Evolutionary conservation across 345 rosid species (phyloP), one percentile per base, ranked within the genome.

Genomic region (Jatropha curcas): DNA sequence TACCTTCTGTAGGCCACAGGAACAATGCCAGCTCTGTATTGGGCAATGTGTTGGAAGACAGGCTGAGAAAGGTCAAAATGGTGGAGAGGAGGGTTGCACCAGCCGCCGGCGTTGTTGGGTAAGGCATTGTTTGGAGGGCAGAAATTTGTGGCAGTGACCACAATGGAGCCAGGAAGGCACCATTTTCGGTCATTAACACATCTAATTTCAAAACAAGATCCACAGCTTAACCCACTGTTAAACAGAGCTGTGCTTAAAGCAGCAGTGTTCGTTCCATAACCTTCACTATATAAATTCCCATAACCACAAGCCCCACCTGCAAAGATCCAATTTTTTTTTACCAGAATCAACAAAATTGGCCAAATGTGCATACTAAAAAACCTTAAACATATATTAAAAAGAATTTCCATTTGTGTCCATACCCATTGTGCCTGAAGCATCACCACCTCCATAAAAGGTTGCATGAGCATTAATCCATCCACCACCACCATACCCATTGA

Each of bases 401-500:
- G 5, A 6, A 13, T 48, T 17, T 17, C 14, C 28, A 11, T 66
- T 60, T n/a, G 13, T 8, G 25, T 33, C 16, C 77, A 61, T 75
- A 76, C 79, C 79, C 79, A 76, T 76, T 76, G 79, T 76, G 70
- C 79, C 79, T 27, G 79, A 70, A 52, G 79, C 79, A 70, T 76
- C 79, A 24, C 79, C 79, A 33, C 79, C 79, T 1, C 79, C 79
- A 24, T 76, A 76, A 62, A 76, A 76, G 17, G 79, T 76, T n/a
- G 79, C 79, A 43, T 55, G 79, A 55, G 79, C 74, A 57, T 70
- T 53, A 10, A 69, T 63, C 79, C 79, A 62, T 3, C 72, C 72
- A 25, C 70, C 67, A 19, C 71, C 84, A 19, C 87, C 93, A 67
- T 82, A 70, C 34, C 81, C 91, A 68, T 75, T 76, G 33, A 76